These are phyloP conservation scores for Staphylotrichum tortipilum DNA, from an alignment of 495 filamentous ascomycete genomes.

Conservation along the genomic window DNA sequence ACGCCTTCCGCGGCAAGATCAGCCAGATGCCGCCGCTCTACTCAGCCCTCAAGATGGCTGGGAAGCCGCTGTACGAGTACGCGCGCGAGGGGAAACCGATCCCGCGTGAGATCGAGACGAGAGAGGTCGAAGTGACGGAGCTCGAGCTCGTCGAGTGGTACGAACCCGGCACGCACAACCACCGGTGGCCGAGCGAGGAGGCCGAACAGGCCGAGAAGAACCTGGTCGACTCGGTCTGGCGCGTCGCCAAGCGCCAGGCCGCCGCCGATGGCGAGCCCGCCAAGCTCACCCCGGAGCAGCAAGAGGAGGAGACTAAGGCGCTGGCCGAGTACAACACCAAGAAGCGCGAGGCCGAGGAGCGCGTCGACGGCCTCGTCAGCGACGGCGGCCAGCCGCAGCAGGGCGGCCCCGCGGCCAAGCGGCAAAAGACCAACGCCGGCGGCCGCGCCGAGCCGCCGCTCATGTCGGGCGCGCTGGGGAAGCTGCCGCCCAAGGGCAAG, in stretches of 20 bases:
- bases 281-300: slow-evolving; percentile 36
- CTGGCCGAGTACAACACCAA: slow-evolving; percentile 35
- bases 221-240: slow-evolving; percentile 61
- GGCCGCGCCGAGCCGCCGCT: slow-evolving; percentile 28
- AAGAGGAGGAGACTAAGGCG: slow-evolving; percentile 39
- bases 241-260: slow-evolving; percentile 39
- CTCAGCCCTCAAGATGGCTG: slow-evolving; percentile 83
- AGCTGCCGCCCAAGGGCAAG: slow-evolving; percentile 22
- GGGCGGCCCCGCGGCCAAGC: slow-evolving; percentile 14
- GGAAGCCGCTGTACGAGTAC: slow-evolving; percentile 92
- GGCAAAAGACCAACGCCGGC: slow-evolving; percentile 26
- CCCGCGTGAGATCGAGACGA: slow-evolving; percentile 70
- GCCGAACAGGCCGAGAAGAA: slow-evolving; percentile 61
- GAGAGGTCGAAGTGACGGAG: slow-evolving; percentile 65
- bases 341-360: slow-evolving; percentile 41
- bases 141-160: slow-evolving; percentile 82
- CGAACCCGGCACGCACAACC: slow-evolving; percentile 68
- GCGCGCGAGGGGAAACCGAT: slow-evolving; percentile 78
- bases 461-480: slow-evolving; percentile 47
- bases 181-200: slow-evolving; percentile 66
- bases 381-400: slow-evolving; percentile 8
- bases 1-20: slow-evolving; percentile 71
- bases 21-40: slow-evolving; percentile 88
- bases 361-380: slow-evolving; percentile 32
- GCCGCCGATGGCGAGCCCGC: slow-evolving; percentile 19